Conservation (phyloP, 805 yeast species). For the Myxozyma neotropica region DNA sequence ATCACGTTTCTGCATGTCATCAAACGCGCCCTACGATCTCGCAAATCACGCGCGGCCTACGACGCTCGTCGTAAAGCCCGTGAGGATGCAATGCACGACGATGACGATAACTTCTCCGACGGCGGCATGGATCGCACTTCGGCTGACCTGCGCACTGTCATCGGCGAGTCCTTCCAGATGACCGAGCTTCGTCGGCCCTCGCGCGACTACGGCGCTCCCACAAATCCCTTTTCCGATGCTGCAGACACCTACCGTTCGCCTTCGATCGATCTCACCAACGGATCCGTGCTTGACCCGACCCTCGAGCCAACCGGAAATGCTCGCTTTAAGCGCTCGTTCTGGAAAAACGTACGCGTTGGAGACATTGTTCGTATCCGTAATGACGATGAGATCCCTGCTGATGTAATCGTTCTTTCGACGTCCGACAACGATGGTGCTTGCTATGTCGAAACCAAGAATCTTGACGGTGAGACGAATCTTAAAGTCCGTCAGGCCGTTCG, state of each 20-base stretch:
- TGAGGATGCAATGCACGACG: constrained; percentile 15
- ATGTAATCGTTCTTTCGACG: constrained; percentile 65
- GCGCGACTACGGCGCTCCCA: constrained; percentile 2
- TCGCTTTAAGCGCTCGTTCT: constrained; percentile 54
- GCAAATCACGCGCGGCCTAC: constrained; percentile 17
- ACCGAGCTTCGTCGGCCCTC: constrained; percentile 25
- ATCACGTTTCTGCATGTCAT: constrained; percentile 10
- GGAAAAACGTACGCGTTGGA: constrained; percentile 79
- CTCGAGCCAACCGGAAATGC: constrained; percentile 42
- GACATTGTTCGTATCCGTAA: constrained; percentile 67
- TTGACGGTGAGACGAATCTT: constrained; percentile 77
- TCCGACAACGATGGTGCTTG: constrained; percentile 71
- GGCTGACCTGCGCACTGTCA: constrained; percentile 16
- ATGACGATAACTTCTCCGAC: constrained; percentile 25
- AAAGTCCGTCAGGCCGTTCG: constrained; percentile 59
- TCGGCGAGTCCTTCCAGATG: constrained; percentile 31
- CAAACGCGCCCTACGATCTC: constrained; percentile 18
- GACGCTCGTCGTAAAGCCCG: constrained; percentile 22
- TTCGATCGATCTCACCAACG: constrained; percentile 28
- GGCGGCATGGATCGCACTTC: constrained; percentile 12
- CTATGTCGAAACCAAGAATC: constrained; percentile 68
- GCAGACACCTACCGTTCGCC: constrained; percentile 21
- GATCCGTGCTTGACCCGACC: constrained; percentile 42
- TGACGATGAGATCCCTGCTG: constrained; percentile 80
- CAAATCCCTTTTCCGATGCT: constrained; percentile 15